A percentile compares a stretch with the other conserved stretches of the same genome.
These are phyloP conservation scores for Phragmites australis DNA, from an alignment of 176 grass and related monocot genomes.

Conservation along the genomic window DNA sequence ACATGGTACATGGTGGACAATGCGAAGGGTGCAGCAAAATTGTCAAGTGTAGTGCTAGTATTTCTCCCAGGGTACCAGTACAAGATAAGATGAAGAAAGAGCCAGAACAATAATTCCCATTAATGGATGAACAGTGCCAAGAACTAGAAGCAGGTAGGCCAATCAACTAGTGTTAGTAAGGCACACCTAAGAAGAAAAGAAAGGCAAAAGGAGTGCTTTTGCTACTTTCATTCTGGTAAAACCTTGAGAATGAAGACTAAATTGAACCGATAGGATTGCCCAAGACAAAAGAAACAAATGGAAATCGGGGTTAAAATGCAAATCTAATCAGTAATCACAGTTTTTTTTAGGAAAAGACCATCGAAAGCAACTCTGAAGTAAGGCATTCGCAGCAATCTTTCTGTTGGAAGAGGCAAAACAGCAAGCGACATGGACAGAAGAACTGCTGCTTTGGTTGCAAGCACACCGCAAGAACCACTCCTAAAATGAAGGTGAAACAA, in stretches of 20 bases:
- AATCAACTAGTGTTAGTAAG: not conserved
- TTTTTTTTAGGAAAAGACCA: not conserved
- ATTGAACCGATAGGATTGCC: not conserved
- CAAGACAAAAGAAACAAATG: not conserved
- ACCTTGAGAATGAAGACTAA: not conserved
- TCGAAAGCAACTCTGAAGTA: not conserved
- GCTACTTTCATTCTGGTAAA: not conserved
- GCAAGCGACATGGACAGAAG: not conserved
- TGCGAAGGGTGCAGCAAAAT: not conserved
- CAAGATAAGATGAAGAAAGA: constrained; percentile 24
- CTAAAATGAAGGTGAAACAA: not conserved
- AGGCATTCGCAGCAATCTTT: constrained; percentile 7
- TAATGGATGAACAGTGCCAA: constrained; percentile 17
- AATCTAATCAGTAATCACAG: not conserved
- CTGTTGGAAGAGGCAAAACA: constrained; percentile 10
- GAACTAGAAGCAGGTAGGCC: constrained; percentile 9
- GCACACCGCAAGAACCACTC: constrained; percentile 1
- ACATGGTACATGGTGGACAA: not conserved
- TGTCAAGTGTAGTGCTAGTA: not conserved
- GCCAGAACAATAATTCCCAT: constrained; percentile 38
- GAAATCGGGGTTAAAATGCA: not conserved
- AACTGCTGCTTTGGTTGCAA: constrained; percentile 3
- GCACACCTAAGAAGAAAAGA: not conserved
- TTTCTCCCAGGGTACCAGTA: not conserved
- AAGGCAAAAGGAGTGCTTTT: constrained; percentile 9